Evolutionary conservation across 2,329 filamentous ascomycete genomes (phyloP), one percentile per base, ranked within the genome.

Genomic region (Aspergillus ruber): DNA sequence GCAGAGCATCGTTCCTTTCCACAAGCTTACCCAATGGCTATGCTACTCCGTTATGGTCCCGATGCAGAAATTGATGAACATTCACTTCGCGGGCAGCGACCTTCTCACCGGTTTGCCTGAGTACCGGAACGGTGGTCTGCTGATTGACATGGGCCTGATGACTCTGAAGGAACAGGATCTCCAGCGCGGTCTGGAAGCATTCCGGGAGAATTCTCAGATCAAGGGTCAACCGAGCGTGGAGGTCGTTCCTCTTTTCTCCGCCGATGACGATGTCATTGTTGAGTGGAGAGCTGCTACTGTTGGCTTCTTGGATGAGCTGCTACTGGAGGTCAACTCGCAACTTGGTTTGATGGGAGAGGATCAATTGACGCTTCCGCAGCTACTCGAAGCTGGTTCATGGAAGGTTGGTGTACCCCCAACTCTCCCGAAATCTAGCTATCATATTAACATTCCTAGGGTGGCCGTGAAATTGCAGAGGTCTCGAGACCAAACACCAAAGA

Each of bases 311-410:
- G 86, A 90, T 64, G 79, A 85, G 56, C 74, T 90, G 10, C 73
- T 86, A 15, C 74, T 74, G 2, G 83, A 87, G 50, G 85, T 90
- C 56, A 88, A 88, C 65, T 69, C 74, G 36, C 71, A 80, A 42
- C 68, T 96, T 42, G 82, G 80, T 47, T 70, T 96, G 36, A 77
- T 75, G 6, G 88, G 86, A 3, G 74, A 81, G 33, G 82, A 91
- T 56, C 76, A 77, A 57, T 71, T 98, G 65, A 87, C 76, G 36
- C 70, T 97, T 56, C 83, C 90, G 5, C 93, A 98, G 67, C 82
- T 98, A 74, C 77, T 98, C 15, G 93, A 97, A 69, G 93, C 91
- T 12, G 93, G 93, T 44, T 95, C 88, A 64, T 98, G 93, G 91
- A 97, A 97, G 86, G 90, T 93, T 69, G 72, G 81, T 23, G 81